phyloP scores from a whole-genome alignment of 2,329 filamentous ascomycete genomes.

The Colletotrichum magnum region DNA sequence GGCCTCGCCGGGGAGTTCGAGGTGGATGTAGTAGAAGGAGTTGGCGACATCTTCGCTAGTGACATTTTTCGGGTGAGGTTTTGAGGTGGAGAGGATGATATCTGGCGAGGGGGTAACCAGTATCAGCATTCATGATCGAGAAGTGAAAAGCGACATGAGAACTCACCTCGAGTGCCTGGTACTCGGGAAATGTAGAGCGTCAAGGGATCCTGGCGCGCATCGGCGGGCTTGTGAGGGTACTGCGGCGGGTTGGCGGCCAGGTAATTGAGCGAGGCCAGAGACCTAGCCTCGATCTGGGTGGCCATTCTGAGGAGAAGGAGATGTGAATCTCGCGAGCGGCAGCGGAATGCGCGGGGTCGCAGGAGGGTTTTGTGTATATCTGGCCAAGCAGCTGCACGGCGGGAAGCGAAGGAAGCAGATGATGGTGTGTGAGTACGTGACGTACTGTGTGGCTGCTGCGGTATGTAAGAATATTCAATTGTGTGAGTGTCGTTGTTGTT shows the following conservation, averaged over 20 bases:
- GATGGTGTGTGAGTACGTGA: neutral
- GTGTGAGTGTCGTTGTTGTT: too few species aligned
- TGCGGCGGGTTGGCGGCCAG: slow-evolving; percentile 89
- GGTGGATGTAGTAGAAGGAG: slow-evolving; percentile 92
- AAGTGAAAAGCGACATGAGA: slow-evolving; percentile 40
- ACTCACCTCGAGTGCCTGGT: slow-evolving; percentile 85
- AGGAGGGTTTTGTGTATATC: slow-evolving; percentile 10
- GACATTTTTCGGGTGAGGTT: slow-evolving; percentile 90
- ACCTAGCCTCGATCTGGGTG: slow-evolving; percentile 80
- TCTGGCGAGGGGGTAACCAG: slow-evolving; percentile 64
- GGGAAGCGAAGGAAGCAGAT: neutral
- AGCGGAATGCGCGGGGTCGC: neutral
- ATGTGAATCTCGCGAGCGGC: neutral
- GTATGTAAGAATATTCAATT: too few species aligned
- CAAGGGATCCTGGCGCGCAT: slow-evolving; percentile 77
- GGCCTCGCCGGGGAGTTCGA: slow-evolving; percentile 73
- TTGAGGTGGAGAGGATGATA: slow-evolving; percentile 91
- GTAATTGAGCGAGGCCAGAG: slow-evolving; percentile 82
- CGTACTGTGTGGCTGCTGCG: neutral
- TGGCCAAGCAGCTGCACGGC: slow-evolving; percentile 1
- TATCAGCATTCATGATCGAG: slow-evolving; percentile 44
- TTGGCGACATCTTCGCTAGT: slow-evolving; percentile 88
- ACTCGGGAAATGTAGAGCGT: slow-evolving; percentile 94
- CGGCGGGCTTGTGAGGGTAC: slow-evolving; percentile 84
- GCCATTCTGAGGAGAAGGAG: slow-evolving; percentile 46